Conservation (phyloP, 2,329 filamentous ascomycete species). For the Monilinia vaccinii-corymbosi region DNA sequence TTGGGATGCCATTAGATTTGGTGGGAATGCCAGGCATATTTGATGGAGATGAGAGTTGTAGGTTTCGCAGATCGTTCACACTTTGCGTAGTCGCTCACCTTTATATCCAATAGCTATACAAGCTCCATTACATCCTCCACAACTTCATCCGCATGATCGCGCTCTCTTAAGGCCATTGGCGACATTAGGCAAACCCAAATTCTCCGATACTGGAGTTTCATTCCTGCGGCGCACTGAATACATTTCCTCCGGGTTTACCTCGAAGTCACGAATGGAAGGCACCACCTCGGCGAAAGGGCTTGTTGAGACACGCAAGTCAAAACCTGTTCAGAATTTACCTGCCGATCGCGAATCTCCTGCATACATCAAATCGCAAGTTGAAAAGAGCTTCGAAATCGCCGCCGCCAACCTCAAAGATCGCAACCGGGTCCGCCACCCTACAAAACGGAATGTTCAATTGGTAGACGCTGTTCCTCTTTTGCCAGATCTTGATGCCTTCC, state of each 20-base stretch:
- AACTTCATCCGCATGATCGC: conserved; percentile 75
- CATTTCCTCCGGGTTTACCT: conserved; percentile 54
- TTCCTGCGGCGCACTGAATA: conserved; percentile 96
- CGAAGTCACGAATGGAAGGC: conserved; percentile 41
- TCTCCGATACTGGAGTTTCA: conserved; percentile 69
- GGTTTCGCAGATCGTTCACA: conserved; percentile 28
- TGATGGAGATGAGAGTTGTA: conserved; percentile 89
- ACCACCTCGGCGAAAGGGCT: conserved; percentile 42
- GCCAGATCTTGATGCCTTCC: conserved; percentile 59
- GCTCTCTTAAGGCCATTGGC: conserved; percentile 75
- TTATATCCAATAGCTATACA: conserved; percentile 58
- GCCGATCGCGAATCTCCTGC: conserved; percentile 50
- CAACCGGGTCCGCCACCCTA: conserved; percentile 47
- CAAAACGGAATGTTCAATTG: conserved; percentile 45
- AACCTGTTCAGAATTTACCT: conserved; percentile 36
- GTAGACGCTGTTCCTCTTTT: conserved; percentile 52
- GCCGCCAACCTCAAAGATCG: conserved; percentile 45
- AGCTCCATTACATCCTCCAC: conserved; percentile 60
- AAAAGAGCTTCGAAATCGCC: conserved; percentile 49
- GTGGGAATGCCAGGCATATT: conserved; percentile 93
- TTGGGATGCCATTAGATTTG: conserved; percentile 94
- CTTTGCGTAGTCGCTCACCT: conserved; percentile 17
- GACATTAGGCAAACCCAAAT: conserved; percentile 74
- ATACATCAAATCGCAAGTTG: conserved; percentile 60
- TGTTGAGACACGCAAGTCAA: conserved; percentile 34